A percentile compares a stretch with the other conserved stretches of the same genome.
Conservation (phyloP, 345 rosid species). For the Microcos paniculata region DNA sequence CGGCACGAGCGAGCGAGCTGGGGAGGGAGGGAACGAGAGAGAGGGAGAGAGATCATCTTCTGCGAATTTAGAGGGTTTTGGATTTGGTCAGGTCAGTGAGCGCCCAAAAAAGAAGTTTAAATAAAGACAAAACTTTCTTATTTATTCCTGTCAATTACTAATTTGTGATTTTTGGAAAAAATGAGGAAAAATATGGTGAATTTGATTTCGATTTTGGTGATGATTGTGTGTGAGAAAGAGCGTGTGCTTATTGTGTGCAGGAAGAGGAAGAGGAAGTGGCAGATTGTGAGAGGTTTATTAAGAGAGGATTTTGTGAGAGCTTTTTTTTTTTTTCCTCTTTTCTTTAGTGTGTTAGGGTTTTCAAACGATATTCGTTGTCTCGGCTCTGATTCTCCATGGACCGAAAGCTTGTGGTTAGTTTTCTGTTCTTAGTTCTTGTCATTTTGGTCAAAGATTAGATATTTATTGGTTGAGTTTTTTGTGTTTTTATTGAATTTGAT, state of each 20-base stretch:
- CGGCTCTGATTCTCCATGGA: constrained; percentile 40
- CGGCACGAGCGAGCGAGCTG: background rate
- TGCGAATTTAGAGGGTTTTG: constrained; percentile 7
- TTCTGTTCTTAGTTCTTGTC: background rate
- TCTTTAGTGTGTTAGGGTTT: constrained; percentile 53
- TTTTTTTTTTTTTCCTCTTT: background rate
- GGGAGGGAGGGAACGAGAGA: background rate
- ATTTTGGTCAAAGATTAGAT: background rate
- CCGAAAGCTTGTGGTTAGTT: constrained; percentile 82
- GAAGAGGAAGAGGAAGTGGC: constrained; percentile 39
- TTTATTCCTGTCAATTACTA: background rate
- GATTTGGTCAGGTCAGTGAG: constrained; percentile 16
- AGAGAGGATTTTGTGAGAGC: constrained; percentile 35
- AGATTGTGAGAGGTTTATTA: constrained; percentile 57
- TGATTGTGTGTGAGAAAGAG: constrained; percentile 78
- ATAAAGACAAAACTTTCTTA: background rate
- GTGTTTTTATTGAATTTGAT: background rate
- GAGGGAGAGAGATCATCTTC: constrained; percentile 7
- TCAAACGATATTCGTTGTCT: constrained; percentile 14
- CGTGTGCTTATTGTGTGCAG: constrained; percentile 77
- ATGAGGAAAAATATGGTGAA: background rate
- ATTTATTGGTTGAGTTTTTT: background rate
- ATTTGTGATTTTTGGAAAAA: background rate
- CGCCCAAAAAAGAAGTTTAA: background rate
- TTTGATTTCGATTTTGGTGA: constrained; percentile 48